Evolutionary conservation across 2,329 filamentous ascomycete species (phyloP).

Genomic region (Fusarium torreyae): DNA sequence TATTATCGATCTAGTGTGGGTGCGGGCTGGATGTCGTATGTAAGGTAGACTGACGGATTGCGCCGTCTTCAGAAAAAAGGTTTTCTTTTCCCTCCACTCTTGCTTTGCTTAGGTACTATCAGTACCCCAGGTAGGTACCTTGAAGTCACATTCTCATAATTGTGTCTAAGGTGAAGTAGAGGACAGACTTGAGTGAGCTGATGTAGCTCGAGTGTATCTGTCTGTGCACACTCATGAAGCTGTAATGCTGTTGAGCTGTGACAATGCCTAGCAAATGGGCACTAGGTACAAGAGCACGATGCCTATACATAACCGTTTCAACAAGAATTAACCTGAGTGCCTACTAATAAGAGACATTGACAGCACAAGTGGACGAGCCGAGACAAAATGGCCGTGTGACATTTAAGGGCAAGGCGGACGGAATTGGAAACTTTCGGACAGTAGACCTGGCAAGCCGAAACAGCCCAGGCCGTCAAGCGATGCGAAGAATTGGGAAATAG

Average conservation of each 20-base stretch:
- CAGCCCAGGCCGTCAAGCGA: constrained; percentile 15
- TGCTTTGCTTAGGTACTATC: not conserved
- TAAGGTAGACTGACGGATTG: constrained; percentile 28
- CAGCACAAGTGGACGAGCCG: not conserved
- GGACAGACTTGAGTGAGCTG: not conserved
- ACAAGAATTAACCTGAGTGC: constrained; percentile 5
- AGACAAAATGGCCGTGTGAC: constrained; percentile 18
- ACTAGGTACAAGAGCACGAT: constrained; percentile 1
- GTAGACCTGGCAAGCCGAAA: constrained; percentile 18
- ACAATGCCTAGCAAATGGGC: no score
- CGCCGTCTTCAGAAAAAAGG: constrained; percentile 17
- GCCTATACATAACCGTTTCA: not conserved
- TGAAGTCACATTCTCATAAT: not conserved
- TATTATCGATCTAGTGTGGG: constrained; percentile 20
- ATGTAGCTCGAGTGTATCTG: not conserved
- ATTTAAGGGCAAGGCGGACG: constrained; percentile 27
- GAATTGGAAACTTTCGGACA: constrained; percentile 26
- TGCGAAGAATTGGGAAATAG: constrained; percentile 5
- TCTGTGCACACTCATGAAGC: not conserved
- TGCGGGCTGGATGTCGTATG: constrained; percentile 20
- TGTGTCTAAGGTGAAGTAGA: not conserved
- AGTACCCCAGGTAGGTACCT: not conserved
- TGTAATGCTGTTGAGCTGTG: constrained; percentile 11
- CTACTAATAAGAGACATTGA: constrained; percentile 12
- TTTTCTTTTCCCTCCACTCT: constrained; percentile 1